phyloP scores from a whole-genome alignment of 495 filamentous ascomycete species.

The Xylaria sp. region DNA sequence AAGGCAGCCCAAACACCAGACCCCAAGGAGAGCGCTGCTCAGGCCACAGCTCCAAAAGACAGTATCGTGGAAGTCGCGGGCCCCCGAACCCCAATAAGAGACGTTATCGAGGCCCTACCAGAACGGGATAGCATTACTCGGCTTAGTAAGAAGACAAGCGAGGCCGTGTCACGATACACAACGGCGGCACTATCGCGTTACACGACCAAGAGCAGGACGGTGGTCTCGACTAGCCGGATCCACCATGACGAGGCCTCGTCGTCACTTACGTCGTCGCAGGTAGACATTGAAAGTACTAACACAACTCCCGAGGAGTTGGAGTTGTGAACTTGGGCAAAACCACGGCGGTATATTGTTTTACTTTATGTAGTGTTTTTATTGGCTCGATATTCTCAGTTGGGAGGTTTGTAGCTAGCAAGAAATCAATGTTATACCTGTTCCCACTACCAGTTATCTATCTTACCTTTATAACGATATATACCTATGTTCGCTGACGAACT shows the following conservation, averaged over 20 bases:
- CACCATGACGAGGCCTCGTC: slow-evolving; percentile 7
- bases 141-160: neutral
- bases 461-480: too few relatives aligned
- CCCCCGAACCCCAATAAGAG: neutral
- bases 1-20: neutral
- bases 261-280: neutral
- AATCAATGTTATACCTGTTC: too few relatives aligned
- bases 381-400: too few relatives aligned
- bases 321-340: too few relatives aligned
- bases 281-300: slow-evolving; percentile 4
- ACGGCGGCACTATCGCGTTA: slow-evolving; percentile 8
- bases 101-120: neutral
- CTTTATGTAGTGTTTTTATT: neutral
- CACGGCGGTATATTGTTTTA: neutral
- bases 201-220: slow-evolving; percentile 14
- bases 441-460: too few relatives aligned
- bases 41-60: neutral
- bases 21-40: neutral
- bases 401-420: too few relatives aligned
- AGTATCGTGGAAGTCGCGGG: neutral
- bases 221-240: slow-evolving; percentile 14
- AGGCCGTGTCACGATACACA: slow-evolving; percentile 13
- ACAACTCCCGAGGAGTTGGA: slow-evolving; percentile 15
- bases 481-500: too few relatives aligned
- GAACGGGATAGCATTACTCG: neutral